Base-by-base conservation (phyloP, 2,329 filamentous ascomycete genomes). In the Ceratocystis huliohia region DNA sequence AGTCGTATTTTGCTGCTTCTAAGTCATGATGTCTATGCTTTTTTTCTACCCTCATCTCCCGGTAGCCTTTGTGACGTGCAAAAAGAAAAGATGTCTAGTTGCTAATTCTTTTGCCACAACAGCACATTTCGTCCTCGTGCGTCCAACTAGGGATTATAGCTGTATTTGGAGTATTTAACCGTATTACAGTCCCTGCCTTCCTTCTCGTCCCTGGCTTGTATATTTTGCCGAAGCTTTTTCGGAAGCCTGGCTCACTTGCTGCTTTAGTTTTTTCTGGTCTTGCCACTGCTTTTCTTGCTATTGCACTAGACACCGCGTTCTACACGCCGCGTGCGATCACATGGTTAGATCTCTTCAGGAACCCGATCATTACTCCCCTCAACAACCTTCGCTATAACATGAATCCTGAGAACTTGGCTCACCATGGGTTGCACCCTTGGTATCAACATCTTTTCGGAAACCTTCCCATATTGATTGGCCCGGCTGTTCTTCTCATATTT, bases 141-240 rank as follows among this genome's bases (percentile, higher is more conserved):
- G 82, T 84, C 50, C 80, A 94, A 53, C 83, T 99, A 50, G 91
- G 91, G 37, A 85, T 92, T 69, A 84, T 96, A 65, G 81, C 84
- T 64, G 87, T 96, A 15, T 88, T 94, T 72, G 94, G 94, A 63
- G 78, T 93, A 67, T 99, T 99, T 77, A 99, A 97, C 76, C 86
- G 94, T 70, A 96, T 97, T 72, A 99, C 94, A 8, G 97, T 97
- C 75, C 93, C 93, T 59, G 93, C 92, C 15, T 99, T 96, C 74
- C 77, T 99, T 69, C 75, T 96, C 67, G 84, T 96, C 73, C 93
- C 94, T 65, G 87, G 88, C 45, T 78, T 96, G 73, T 87, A 86
- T 73, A 80, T 99, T 73, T 79, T 97, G 74, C 91, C 91, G 70
- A 88, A 96, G 78, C 94, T 96, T 73, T 77, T 84, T 74, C 85